These are phyloP conservation scores for Globisporangium iwayamae DNA, from an alignment of 352 stramenopile genomes.

Conservation along the genomic window DNA sequence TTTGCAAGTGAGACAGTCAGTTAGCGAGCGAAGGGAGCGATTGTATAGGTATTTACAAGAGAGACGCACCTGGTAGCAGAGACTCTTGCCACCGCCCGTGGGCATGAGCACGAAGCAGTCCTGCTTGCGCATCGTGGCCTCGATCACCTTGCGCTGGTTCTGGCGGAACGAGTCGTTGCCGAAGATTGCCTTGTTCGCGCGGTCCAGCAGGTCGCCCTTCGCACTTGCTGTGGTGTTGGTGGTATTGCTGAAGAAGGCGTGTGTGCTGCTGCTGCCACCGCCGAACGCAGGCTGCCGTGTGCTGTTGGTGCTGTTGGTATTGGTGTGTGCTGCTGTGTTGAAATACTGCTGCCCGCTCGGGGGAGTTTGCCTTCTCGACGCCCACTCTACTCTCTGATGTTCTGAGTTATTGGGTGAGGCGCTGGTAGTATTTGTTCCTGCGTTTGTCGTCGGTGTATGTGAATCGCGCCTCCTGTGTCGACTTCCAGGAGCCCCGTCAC, in stretches of 20 bases:
- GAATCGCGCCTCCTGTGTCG: conserved; percentile 4
- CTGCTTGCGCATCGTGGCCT: conserved; percentile 85
- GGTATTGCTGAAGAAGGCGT: conserved; percentile 6
- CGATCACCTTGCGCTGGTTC: conserved; percentile 91
- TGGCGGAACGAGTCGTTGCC: conserved; percentile 83
- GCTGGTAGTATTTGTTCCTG: neutral
- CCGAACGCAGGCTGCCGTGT: neutral
- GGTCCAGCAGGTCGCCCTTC: conserved; percentile 32
- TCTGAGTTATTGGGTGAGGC: neutral
- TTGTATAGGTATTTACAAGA: conserved; percentile 5
- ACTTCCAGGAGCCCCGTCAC: conserved; percentile 13
- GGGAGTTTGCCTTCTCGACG: conserved; percentile 2
- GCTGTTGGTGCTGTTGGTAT: neutral
- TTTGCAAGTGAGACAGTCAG: neutral
- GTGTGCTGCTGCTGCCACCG: neutral
- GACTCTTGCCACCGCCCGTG: conserved; percentile 88
- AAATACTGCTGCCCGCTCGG: neutral
- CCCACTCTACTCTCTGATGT: conserved; percentile 4
- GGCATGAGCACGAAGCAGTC: conserved; percentile 95
- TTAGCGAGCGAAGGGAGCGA: neutral
- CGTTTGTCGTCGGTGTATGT: neutral
- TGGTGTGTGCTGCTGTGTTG: neutral
- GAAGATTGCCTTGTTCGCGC: conserved; percentile 66
- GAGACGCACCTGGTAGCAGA: conserved; percentile 87
- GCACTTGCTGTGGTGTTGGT: neutral